A percentile compares a stretch with the other conserved stretches of the same genome.
phyloP scores from a whole-genome alignment of 1,284 basidiomycete species.

The Butyriboletus appendiculatus region DNA sequence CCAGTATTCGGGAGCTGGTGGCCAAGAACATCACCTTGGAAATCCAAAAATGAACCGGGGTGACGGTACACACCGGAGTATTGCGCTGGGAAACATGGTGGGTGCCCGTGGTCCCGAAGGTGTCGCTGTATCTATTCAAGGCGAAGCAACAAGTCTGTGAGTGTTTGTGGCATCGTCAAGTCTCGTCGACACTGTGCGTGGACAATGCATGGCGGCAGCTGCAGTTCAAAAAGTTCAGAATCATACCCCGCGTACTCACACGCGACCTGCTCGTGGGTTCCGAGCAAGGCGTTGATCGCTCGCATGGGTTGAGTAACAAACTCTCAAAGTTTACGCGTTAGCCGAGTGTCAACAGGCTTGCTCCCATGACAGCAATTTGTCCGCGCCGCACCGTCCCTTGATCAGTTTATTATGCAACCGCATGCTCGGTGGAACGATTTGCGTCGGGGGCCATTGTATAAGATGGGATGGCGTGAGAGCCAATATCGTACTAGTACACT shows the following conservation, averaged over 20 bases:
- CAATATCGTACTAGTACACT: background rate
- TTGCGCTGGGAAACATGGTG: background rate
- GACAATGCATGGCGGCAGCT: background rate
- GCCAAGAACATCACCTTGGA: too few relatives aligned
- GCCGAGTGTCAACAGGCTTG: background rate
- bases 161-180: background rate
- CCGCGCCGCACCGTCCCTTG: constrained; percentile 6
- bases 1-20: background rate
- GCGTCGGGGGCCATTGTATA: constrained; percentile 1
- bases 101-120: background rate
- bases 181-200: background rate
- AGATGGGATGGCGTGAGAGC: constrained; percentile 11
- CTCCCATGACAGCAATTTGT: background rate
- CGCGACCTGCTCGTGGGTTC: background rate
- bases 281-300: background rate
- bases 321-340: background rate
- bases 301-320: background rate
- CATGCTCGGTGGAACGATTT: background rate
- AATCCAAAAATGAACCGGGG: background rate
- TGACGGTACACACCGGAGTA: background rate
- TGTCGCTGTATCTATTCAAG: background rate
- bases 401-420: background rate
- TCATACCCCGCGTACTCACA: background rate
- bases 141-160: background rate
- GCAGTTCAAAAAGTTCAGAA: background rate